Base-by-base conservation (phyloP, 805 yeast species). In the Suhomyces faveliae region DNA sequence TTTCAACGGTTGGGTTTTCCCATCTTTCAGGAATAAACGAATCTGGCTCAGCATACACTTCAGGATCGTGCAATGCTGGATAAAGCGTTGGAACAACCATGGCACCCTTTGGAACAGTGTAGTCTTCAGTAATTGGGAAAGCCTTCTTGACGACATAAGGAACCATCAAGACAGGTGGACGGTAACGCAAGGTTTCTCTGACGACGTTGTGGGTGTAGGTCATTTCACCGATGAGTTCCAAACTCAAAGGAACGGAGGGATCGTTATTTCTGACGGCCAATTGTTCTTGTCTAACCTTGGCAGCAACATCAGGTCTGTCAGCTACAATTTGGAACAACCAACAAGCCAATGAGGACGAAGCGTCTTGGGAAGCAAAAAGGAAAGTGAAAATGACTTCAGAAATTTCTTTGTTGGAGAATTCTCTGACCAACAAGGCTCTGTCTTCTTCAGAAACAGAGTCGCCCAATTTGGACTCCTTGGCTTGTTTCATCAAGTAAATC, bases 101-200 rank as follows among this genome's bases (percentile, higher is more conserved):
- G 22, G 97, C 78, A 40, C 98, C 98, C 73, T 90, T 91, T 65
- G 99, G 99, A 43, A 90, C 96, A 22, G 92, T 83, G 72, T 94
- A 94, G 48, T 76, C 79, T 12, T 85, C 85, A 35, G 89, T 79
- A 45, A 94, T 83, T 37, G 96, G 96, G 78, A 87, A 94, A 11
- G 79, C 72, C 66, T 89, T 78, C 77, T 94, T 94, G 46, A 80
- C 97, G 51, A 89, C 89, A 66, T 94, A 94, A 45, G 99, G 99
- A 51, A 94, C 98, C 99, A 94, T 94, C 49, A 91, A 63, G 52
- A 94, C 99, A 3, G 99, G 99, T 22, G 99, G 99, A 71, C 98
- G 85, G 75, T 87, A 87, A 67, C 99, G 85, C 58, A 94, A 80
- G 47, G 94, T 74, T 75, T 94, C 99, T 71, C 83, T 88, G 52